Evolutionary conservation across 1,284 basidiomycete genomes (phyloP), one percentile per base, ranked within the genome.

Genomic region (Naganishia liquefaciens): DNA sequence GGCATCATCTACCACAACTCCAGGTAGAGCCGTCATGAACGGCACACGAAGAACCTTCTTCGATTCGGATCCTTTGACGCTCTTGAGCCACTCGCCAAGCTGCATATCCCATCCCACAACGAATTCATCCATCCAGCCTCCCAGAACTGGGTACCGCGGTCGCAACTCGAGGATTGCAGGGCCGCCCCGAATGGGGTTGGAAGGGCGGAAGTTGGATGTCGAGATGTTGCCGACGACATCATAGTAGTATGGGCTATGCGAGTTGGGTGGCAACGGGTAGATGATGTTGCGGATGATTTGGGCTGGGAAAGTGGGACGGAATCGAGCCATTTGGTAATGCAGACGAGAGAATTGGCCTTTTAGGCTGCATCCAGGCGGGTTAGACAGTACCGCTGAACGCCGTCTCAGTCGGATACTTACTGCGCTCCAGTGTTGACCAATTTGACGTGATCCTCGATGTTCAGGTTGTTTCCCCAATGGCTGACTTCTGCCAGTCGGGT

Each of bases 41-140:
- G 95, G 95, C 6, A 99, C 84, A 60, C 87, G 86, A 27, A 93
- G 84, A 19, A 90, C 82, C 73, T 90, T 88, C 72, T 83, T 84
- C 44, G 85, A 85, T 2, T 82, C 66, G 77, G 80, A 70, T 82
- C 84, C 42, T 84, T 85, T 52, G n/a, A 50, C 43, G 23, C 40
- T 55, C 68, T 73, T 77, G 47, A 82, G 65, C 21, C 73, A 76
- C 72, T 93, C 88, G n/a, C 77, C 81, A 51, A 96, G 81, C 23
- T 91, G 88, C 10, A 88, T 83, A 73, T 98, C 93, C 84, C 89
- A 99, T 3, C 96, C 96, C 13, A 98, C 83, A 5, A 89, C 92
- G 80, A 95, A 99, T 47, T 83, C 86, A 79, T 96, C 99, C 77
- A 97, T 98, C 96, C 96, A 99, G 21, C 95, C 93, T 33, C 96